Evolutionary conservation across 2,329 filamentous ascomycete species (phyloP).

Genomic region (Chaetomium sp.): DNA sequence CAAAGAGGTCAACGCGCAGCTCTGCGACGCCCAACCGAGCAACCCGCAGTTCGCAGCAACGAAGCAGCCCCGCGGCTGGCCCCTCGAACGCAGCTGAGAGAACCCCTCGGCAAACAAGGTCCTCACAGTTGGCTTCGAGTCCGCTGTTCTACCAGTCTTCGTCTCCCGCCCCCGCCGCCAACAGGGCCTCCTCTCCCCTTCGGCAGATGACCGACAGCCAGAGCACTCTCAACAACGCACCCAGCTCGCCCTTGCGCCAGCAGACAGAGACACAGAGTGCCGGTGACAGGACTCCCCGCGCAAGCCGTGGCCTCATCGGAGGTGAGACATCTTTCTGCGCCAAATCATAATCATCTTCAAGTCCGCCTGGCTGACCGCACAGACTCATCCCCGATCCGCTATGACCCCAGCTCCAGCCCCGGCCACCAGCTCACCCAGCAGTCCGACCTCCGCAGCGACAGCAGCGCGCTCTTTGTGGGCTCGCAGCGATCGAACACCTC

Average conservation of each 20-base stretch:
- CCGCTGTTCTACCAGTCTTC: constrained; percentile 73
- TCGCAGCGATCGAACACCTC: constrained; percentile 56
- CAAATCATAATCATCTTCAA: neutral
- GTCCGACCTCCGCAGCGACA: constrained; percentile 77
- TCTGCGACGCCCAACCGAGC: constrained; percentile 51
- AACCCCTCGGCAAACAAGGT: constrained; percentile 51
- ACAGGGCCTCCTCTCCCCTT: constrained; percentile 53
- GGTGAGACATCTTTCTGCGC: constrained; percentile 51
- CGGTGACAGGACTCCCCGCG: constrained; percentile 71
- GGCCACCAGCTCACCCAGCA: constrained; percentile 61
- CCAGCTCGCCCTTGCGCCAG: constrained; percentile 63
- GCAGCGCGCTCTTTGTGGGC: constrained; percentile 83
- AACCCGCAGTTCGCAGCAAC: constrained; percentile 38
- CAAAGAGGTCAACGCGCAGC: constrained; percentile 55
- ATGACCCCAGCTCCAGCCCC: constrained; percentile 87
- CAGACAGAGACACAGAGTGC: constrained; percentile 61
- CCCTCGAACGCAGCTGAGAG: constrained; percentile 33
- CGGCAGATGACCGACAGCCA: constrained; percentile 61
- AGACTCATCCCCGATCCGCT: constrained; percentile 93
- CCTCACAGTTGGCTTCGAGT: constrained; percentile 67
- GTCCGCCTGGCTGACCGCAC: constrained; percentile 16
- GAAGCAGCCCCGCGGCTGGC: constrained; percentile 40
- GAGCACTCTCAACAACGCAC: constrained; percentile 47
- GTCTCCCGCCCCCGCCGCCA: constrained; percentile 43
- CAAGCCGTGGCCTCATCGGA: constrained; percentile 61